Evolutionary conservation across 129 eudicot species (phyloP), one percentile per base, ranked within the genome.

Genomic region (Centrapalus pauciflorus): DNA sequence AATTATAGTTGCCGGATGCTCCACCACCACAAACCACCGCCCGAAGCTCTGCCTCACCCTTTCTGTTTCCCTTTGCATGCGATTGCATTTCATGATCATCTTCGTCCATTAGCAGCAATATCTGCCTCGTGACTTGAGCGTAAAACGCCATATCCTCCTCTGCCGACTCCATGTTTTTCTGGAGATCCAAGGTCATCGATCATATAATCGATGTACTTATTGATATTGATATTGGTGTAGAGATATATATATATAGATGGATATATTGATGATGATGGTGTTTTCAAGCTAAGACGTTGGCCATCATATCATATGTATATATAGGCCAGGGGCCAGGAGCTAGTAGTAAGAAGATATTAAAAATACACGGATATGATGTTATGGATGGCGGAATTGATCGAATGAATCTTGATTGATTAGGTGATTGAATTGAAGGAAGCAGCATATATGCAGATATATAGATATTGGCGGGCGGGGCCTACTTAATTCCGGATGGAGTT

Each of bases 81-180:
- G 67, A n/a, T n/a, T n/a, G n/a, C n/a, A n/a, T 74, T 16, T 55
- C 72, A 0, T 79, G 65, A 2, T 82, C 81, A n/a, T 72, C 77
- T 13, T 88, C 96, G 4, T 73, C 82, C 29, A 84, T 83, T 17
- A 89, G 74, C 25, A 71, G 62, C 79, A 85, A 51, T 41, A 89
- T 74, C 49, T 77, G 90, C 74, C 77, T 76, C 28, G 73, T 77
- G 11, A 89, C 84, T 48, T 85, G 90, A 8, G 29, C 54, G 28
- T 81, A 89, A 35, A 78, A 81, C 17, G 34, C 66, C 58, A 70
- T 77, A 56, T 83, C 93, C 0, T 73, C 41, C 25, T 7, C 51
- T 3, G 1, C 17, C 8, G 74, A 57, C 23, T 64, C 78, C 79
- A 56, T 56, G 72, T 73, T 73, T 48, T 10, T 0, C n/a, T n/a